These are phyloP conservation scores for Russula lepida DNA, from an alignment of 768 basidiomycete genomes.

Conservation along the genomic window DNA sequence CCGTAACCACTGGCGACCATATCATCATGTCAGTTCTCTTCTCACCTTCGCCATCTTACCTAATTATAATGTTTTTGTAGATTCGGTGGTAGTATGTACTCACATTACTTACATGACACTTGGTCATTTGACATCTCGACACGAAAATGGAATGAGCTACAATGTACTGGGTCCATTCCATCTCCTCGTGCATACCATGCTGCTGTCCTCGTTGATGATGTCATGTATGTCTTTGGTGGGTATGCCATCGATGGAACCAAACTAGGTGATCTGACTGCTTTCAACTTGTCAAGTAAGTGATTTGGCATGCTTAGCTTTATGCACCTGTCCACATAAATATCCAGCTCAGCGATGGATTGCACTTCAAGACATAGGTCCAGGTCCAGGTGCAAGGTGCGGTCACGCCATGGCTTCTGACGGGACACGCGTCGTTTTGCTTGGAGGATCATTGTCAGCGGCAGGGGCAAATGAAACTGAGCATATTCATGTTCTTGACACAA, in stretches of 20 bases:
- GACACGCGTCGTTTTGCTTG: slow-evolving; percentile 82
- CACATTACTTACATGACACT: slow-evolving; percentile 97
- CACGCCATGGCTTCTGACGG: slow-evolving; percentile 96
- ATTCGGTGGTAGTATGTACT: slow-evolving; percentile 90
- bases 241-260: slow-evolving; percentile 95
- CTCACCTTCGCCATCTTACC: too few species aligned
- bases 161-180: slow-evolving; percentile 95
- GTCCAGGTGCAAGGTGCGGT: slow-evolving; percentile 84
- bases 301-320: neutral
- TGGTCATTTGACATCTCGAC: slow-evolving; percentile 87
- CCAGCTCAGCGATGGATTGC: slow-evolving; percentile 97
- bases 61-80: too few species aligned
- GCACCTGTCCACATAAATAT: neutral
- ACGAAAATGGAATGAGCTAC: slow-evolving; percentile 79
- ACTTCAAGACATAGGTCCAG: slow-evolving; percentile 99
- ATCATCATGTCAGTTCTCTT: too few species aligned
- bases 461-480: slow-evolving; percentile 70
- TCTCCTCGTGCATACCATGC: slow-evolving; percentile 93
- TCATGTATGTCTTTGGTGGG: slow-evolving; percentile 96
- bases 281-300: slow-evolving; percentile 89
- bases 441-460: slow-evolving; percentile 71
- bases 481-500: slow-evolving; percentile 89
- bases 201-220: slow-evolving; percentile 91
- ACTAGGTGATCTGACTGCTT: slow-evolving; percentile 87
- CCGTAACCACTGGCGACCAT: too few species aligned